Conservation (phyloP, 2,329 filamentous ascomycete genomes). For the Fusarium sambucinum region DNA sequence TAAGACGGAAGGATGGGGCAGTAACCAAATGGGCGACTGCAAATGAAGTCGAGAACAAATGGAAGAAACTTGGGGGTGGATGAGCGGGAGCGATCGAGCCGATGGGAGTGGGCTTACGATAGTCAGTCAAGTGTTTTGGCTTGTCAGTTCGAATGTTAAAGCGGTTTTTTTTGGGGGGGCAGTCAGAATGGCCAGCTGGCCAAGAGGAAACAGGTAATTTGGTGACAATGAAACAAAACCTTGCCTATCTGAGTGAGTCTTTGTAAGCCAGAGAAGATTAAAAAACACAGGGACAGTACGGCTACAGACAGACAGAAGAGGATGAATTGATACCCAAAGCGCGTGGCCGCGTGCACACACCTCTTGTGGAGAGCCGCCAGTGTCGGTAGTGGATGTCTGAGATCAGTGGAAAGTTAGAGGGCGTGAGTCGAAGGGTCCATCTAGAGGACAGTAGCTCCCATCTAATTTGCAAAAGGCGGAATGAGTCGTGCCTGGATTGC, state of each 20-base stretch:
- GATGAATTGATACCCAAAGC: slow-evolving; percentile 23
- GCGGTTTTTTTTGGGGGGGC: slow-evolving; percentile 17
- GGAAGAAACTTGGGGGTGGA: slow-evolving; percentile 23
- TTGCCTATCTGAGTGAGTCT: slow-evolving; percentile 11
- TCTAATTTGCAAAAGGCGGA: slow-evolving; percentile 32
- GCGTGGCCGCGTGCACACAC: slow-evolving; percentile 13
- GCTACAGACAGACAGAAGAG: slow-evolving; percentile 9
- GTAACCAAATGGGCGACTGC: slow-evolving; percentile 22
- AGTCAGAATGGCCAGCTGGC: slow-evolving; percentile 10
- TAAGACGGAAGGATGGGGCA: slow-evolving; percentile 33
- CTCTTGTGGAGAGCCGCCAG: slow-evolving; percentile 27
- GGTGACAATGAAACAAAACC: slow-evolving; percentile 8
- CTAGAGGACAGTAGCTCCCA: slow-evolving; percentile 20
- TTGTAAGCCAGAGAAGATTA: slow-evolving; percentile 18
- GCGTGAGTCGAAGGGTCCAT: slow-evolving; percentile 18
- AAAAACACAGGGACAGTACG: slow-evolving; percentile 9
- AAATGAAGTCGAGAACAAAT: slow-evolving; percentile 37
- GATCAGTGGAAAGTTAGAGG: slow-evolving; percentile 34
- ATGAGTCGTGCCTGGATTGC: slow-evolving; percentile 31
- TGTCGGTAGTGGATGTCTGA: slow-evolving; percentile 38
- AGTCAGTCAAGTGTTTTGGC: slow-evolving; percentile 18
- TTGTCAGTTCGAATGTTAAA: slow-evolving; percentile 22
- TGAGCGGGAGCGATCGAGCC: slow-evolving; percentile 32
- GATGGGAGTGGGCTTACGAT: slow-evolving; percentile 25
- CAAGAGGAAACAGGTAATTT: slow-evolving; percentile 6